Evolutionary conservation across 352 stramenopile species (phyloP).

Genomic region (Globisporangium nodosum): DNA sequence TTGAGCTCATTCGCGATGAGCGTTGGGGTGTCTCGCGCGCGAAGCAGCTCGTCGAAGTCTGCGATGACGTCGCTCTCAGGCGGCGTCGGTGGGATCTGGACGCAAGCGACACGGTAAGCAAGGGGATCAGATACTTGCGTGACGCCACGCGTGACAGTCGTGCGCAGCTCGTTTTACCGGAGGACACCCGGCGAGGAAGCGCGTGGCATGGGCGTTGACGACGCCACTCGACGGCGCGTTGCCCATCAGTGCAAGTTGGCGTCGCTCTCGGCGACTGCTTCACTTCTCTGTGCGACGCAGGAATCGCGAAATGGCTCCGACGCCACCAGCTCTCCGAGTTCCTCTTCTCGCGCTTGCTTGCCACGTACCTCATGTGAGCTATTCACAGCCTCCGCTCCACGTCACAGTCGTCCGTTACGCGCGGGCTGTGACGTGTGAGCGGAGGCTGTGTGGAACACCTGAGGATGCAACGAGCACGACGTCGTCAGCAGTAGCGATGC

Average conservation of each 20-base stretch:
- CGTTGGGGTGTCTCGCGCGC: constrained; percentile 16
- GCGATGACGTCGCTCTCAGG: constrained; percentile 26
- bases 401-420: too few species aligned
- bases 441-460: too few species aligned
- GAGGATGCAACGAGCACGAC: too few species aligned
- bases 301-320: not conserved
- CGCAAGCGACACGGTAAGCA: not conserved
- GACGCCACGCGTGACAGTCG: not conserved
- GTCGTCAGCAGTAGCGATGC: too few species aligned
- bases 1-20: constrained; percentile 37
- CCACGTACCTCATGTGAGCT: too few species aligned
- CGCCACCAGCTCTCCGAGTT: too few species aligned
- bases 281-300: not conserved
- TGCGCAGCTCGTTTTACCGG: constrained; percentile 20
- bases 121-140: not conserved
- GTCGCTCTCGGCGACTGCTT: not conserved
- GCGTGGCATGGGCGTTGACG: constrained; percentile 21
- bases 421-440: too few species aligned
- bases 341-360: too few species aligned
- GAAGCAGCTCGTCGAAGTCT: constrained; percentile 45
- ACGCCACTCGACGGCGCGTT: constrained; percentile 29
- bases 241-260: constrained; percentile 26
- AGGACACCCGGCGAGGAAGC: constrained; percentile 55
- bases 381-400: too few species aligned
- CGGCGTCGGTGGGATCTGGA: constrained; percentile 48